Conservation (phyloP, 1,284 basidiomycete genomes). For the Melampsora occidentalis region DNA sequence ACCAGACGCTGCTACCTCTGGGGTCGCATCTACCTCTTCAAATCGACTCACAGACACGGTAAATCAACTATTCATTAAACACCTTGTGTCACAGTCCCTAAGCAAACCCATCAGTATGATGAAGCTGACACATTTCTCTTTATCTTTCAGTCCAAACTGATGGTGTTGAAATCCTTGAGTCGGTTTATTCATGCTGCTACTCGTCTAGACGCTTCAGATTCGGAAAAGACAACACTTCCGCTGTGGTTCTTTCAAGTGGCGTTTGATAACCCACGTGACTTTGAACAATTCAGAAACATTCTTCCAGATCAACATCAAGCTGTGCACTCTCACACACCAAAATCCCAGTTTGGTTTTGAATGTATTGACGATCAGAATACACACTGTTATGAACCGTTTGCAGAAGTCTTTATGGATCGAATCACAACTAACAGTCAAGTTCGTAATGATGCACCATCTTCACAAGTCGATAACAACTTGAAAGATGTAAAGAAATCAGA, state of each 20-base stretch:
- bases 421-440: slow-evolving; percentile 27
- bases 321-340: neutral
- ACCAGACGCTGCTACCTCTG: slow-evolving; percentile 23
- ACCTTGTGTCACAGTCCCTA: neutral
- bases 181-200: slow-evolving; percentile 33
- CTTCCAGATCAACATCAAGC: slow-evolving; percentile 4
- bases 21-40: slow-evolving; percentile 29
- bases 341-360: neutral
- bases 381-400: slow-evolving; percentile 35
- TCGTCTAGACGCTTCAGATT: neutral
- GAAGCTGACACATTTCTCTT: neutral
- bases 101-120: neutral
- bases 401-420: slow-evolving; percentile 26
- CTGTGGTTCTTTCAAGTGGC: slow-evolving; percentile 37
- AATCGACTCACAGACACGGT: slow-evolving; percentile 34
- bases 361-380: slow-evolving; percentile 1
- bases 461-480: slow-evolving; percentile 32
- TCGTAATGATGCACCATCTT: slow-evolving; percentile 49
- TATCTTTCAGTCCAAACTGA: slow-evolving; percentile 30
- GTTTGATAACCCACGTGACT: slow-evolving; percentile 32
- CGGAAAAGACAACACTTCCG: slow-evolving; percentile 14
- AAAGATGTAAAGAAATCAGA: neutral
- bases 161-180: slow-evolving; percentile 36
- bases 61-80: neutral
- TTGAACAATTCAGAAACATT: slow-evolving; percentile 25